Conservation (phyloP, 2,329 filamentous ascomycete genomes). For the Phaeosphaeria sp. region DNA sequence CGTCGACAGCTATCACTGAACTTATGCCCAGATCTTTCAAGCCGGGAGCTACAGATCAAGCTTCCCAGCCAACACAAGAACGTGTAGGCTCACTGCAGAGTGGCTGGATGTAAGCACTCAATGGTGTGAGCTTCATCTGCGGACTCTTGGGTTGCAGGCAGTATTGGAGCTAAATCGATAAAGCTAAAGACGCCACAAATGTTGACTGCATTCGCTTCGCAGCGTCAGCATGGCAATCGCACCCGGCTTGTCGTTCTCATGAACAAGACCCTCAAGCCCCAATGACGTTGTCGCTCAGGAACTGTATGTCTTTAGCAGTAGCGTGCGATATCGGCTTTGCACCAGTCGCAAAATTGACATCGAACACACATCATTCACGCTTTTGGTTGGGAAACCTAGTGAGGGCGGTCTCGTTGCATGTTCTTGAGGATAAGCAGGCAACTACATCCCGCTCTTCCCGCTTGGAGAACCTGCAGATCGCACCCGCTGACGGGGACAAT, state of each 20-base stretch:
- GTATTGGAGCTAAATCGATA: background rate
- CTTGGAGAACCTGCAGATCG: background rate
- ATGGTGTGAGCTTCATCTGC: conserved; percentile 2
- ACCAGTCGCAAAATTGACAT: background rate
- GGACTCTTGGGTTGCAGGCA: background rate
- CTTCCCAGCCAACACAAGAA: background rate
- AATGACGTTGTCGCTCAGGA: background rate
- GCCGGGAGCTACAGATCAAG: background rate
- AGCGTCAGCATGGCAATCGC: background rate
- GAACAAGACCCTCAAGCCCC: background rate
- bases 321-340: background rate
- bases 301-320: background rate
- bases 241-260: background rate
- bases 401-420: background rate
- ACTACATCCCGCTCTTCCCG: background rate
- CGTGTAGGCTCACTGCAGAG: background rate
- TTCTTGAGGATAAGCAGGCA: background rate
- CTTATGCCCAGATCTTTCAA: no score
- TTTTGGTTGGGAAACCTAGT: background rate
- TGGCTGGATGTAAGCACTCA: background rate
- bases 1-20: no score
- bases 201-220: background rate
- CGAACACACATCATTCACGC: background rate
- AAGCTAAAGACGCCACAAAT: background rate
- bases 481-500: background rate